Conservation (phyloP, 495 filamentous ascomycete genomes). For the Jackrogersella minutella region DNA sequence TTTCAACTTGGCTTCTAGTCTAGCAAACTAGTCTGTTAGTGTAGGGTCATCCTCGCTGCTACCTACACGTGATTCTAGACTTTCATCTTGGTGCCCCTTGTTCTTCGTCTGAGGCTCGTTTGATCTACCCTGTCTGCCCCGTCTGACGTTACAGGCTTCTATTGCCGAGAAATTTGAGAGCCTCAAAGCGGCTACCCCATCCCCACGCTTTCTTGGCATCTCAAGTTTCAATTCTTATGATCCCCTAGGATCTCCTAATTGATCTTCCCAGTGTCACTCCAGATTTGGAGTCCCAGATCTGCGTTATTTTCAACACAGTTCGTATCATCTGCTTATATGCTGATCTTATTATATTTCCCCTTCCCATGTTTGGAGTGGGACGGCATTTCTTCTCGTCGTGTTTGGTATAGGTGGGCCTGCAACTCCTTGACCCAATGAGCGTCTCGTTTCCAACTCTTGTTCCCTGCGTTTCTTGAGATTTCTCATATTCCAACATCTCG, state of each 20-base stretch:
- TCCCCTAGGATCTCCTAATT: conserved; percentile 36
- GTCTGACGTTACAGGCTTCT: conserved; percentile 30
- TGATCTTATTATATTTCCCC: conserved; percentile 29
- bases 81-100: neutral
- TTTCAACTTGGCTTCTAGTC: neutral
- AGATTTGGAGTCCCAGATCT: conserved; percentile 25
- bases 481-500: conserved; percentile 9
- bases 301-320: conserved; percentile 21
- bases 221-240: conserved; percentile 33
- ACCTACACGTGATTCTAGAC: conserved; percentile 18
- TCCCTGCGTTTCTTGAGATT: conserved; percentile 27
- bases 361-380: conserved; percentile 32
- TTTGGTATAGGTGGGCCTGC: conserved; percentile 35
- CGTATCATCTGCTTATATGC: conserved; percentile 35
- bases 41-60: neutral
- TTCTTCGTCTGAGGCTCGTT: conserved; percentile 41
- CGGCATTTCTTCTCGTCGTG: conserved; percentile 25
- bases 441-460: conserved; percentile 11
- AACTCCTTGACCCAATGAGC: conserved; percentile 24
- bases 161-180: conserved; percentile 27
- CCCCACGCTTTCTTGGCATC: conserved; percentile 34
- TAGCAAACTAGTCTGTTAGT: neutral
- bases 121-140: conserved; percentile 36
- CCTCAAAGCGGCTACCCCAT: conserved; percentile 30
- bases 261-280: conserved; percentile 29